Evolutionary conservation across 441 rosid species (phyloP).

Genomic region (Populus hybrid): DNA sequence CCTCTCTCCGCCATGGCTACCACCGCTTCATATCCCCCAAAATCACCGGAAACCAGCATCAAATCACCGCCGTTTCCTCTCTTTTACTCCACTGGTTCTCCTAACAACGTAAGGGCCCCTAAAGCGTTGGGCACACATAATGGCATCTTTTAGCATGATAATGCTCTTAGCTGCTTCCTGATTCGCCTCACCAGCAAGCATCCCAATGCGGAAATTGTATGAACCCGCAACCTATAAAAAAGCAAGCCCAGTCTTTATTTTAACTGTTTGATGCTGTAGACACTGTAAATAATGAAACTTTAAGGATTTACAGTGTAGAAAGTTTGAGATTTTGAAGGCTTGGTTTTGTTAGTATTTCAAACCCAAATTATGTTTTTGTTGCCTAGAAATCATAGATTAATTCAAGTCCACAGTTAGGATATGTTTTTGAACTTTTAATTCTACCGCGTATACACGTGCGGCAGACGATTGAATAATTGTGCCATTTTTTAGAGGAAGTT

Average conservation of each 20-base stretch:
- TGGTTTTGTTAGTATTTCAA: no score
- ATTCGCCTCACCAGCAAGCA: slow-evolving; percentile 70
- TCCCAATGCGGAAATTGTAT: slow-evolving; percentile 59
- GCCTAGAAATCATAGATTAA: no score
- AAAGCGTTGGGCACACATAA: slow-evolving; percentile 80
- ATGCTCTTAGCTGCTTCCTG: slow-evolving; percentile 86
- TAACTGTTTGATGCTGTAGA: background rate
- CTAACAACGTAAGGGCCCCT: slow-evolving; percentile 21
- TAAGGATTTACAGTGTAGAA: background rate
- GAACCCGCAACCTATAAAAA: slow-evolving; percentile 48
- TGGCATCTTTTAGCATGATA: slow-evolving; percentile 86
- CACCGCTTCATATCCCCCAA: no score
- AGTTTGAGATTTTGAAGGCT: background rate
- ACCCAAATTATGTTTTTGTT: no score
- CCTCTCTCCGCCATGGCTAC: background rate
- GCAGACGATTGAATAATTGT: no score
- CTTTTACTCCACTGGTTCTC: slow-evolving; percentile 35
- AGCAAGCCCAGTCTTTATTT: background rate
- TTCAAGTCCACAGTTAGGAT: no score
- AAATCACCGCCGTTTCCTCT: background rate
- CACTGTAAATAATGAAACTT: background rate
- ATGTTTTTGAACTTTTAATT: no score
- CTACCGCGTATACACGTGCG: no score
- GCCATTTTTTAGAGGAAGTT: background rate
- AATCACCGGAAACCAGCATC: background rate